Conservation (phyloP, 2,329 filamentous ascomycete species). For the Escovopsis sp. region DNA sequence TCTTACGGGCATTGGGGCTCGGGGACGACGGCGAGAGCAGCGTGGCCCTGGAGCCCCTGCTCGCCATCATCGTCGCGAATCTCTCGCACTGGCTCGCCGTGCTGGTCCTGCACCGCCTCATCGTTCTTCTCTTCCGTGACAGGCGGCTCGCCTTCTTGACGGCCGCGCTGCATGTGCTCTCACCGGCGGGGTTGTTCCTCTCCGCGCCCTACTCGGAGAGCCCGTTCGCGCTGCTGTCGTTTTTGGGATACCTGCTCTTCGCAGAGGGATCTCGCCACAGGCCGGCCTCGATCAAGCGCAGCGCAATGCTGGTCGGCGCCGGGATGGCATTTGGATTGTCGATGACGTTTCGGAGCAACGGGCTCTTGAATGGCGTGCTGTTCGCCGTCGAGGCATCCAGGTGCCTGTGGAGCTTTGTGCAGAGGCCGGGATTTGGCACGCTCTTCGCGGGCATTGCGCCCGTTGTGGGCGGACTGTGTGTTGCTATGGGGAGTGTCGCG, state of each 20-base stretch:
- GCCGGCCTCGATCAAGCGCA: conserved; percentile 16
- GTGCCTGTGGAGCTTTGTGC: conserved; percentile 12
- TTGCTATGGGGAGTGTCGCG: conserved; percentile 50
- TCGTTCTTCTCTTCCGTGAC: conserved; percentile 36
- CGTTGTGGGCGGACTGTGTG: conserved; percentile 48
- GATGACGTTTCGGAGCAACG: conserved; percentile 69
- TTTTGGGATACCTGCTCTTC: conserved; percentile 58
- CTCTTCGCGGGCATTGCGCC: conserved; percentile 41
- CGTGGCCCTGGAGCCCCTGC: conserved; percentile 24
- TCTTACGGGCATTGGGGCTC: conserved; percentile 12
- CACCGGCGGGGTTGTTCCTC: conserved; percentile 78
- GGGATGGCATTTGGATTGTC: conserved; percentile 58
- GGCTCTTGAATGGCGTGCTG: conserved; percentile 63
- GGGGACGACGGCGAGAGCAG: not conserved
- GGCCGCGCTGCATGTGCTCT: conserved; percentile 63
- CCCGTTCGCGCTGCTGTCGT: conserved; percentile 61
- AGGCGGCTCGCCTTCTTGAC: conserved; percentile 49
- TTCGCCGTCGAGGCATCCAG: conserved; percentile 49
- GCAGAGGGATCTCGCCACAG: conserved; percentile 26
- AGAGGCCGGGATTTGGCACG: conserved; percentile 17
- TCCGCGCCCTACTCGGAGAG: conserved; percentile 76
- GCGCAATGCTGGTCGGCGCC: conserved; percentile 40
- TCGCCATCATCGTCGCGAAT: conserved; percentile 55
- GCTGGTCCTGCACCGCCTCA: conserved; percentile 53
- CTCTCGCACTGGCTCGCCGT: conserved; percentile 63